Evolutionary conservation across 129 eudicot species (phyloP), one percentile per base, ranked within the genome.

Genomic region (Flaveria ramosissima): DNA sequence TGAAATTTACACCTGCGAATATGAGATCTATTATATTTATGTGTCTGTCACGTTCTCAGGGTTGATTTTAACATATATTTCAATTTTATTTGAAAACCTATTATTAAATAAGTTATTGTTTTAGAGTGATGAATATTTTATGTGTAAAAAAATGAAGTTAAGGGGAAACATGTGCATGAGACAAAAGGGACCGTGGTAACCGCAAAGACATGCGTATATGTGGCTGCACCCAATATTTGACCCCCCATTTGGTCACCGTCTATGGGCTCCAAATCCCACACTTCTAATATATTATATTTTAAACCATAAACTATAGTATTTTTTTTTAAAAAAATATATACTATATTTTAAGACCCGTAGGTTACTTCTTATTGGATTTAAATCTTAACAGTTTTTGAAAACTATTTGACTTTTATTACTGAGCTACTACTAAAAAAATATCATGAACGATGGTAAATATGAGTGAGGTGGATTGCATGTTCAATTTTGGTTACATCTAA

Each of bases 201-300:
- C 84, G 81, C 72, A 87, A 80, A 68, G 88, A 76, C 88, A 84
- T 78, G 91, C 88, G 62, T 74, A 81, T 81, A 77, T 81, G 82
- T 56, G 85, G 45, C 66, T 79, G 86, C 86, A 79, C 85, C 86
- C 83, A 63, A 62, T 73, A 77, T 84, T 87, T 75, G 78, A 77
- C 84, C 77, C 63, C 32, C 71, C 41, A 75, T 80, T 43, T 0
- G 42, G n/a, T 67, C 70, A 69, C 42, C 60, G 39, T 13, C 4
- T 27, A 73, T 21, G 59, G 61, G 41, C 80, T 57, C 66, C 24
- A 41, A 56, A 66, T 43, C 73, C 68, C 68, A 67, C 70, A 36
- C 47, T 20, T 16, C 45, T 27, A 50, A 60, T 30, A 13, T 8
- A 36, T 36, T 42, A 43, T 41, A 19, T 19, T 14, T 30, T 14